Percentiles rank a stretch among this genome's conserved stretches.
These are phyloP conservation scores for Metschnikowia cubensis DNA, from an alignment of 805 yeast genomes.

Conservation along the genomic window DNA sequence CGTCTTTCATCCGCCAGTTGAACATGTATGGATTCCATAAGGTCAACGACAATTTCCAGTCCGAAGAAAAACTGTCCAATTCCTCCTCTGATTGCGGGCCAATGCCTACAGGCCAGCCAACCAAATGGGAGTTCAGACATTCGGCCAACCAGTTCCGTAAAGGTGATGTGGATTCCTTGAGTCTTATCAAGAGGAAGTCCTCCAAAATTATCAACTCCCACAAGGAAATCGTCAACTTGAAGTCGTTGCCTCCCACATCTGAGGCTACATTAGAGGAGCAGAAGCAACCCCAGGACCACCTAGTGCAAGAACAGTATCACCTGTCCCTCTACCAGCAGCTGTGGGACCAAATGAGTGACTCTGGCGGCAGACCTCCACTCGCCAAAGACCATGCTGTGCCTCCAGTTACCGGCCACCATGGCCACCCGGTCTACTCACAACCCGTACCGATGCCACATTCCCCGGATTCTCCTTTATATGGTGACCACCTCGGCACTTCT, in stretches of 20 bases:
- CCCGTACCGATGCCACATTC: conserved; percentile 12
- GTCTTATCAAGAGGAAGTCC: conserved; percentile 76
- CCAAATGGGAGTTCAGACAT: conserved; percentile 85
- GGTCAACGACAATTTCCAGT: conserved; percentile 38
- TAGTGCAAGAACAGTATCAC: conserved; percentile 17
- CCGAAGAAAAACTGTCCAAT: conserved; percentile 16
- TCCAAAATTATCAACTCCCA: conserved; percentile 35
- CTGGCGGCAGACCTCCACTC: neutral
- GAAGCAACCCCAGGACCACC: conserved; percentile 2
- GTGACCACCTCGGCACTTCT: conserved; percentile 10
- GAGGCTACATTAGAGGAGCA: conserved; percentile 9
- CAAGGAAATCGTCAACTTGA: conserved; percentile 37
- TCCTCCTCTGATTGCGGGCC: conserved; percentile 7
- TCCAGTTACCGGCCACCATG: conserved; percentile 8
- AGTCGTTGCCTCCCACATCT: conserved; percentile 28
- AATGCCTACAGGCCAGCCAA: conserved; percentile 22
- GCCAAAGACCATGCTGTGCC: conserved; percentile 2
- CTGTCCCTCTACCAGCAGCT: conserved; percentile 18
- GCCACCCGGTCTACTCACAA: conserved; percentile 10
- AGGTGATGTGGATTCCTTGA: conserved; percentile 72
- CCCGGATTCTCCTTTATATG: conserved; percentile 12
- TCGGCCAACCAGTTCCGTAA: conserved; percentile 72
- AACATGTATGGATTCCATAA: conserved; percentile 47
- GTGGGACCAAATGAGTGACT: conserved; percentile 17
- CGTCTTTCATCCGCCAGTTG: conserved; percentile 40